Conservation (phyloP, 306 rosid genomes). For the Trifolium subterraneum region DNA sequence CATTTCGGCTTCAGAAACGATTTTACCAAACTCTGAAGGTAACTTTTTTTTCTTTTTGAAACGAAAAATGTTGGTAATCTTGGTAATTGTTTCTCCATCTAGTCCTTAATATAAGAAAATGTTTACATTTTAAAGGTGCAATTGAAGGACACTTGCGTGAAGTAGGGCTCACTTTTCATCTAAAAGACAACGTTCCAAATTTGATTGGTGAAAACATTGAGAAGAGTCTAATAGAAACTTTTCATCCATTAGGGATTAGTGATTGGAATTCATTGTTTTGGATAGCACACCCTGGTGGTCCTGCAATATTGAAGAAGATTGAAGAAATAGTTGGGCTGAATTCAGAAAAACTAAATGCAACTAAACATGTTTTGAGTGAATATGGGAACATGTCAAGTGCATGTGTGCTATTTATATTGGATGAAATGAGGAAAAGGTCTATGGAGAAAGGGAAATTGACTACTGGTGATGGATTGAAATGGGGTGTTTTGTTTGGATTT, state of each 20-base stretch:
- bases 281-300: not conserved
- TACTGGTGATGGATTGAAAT: slow-evolving; percentile 46
- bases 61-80: too few relatives aligned
- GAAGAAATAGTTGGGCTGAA: slow-evolving; percentile 38
- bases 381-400: slow-evolving; percentile 44
- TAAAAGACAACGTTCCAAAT: slow-evolving; percentile 23
- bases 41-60: too few relatives aligned
- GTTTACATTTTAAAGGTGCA: slow-evolving; percentile 1
- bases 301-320: slow-evolving; percentile 41
- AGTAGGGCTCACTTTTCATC: slow-evolving; percentile 44
- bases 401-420: slow-evolving; percentile 33
- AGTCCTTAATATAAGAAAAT: too few relatives aligned
- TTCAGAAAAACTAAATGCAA: slow-evolving; percentile 45
- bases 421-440: slow-evolving; percentile 49
- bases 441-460: slow-evolving; percentile 41
- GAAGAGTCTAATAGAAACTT: not conserved
- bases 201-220: slow-evolving; percentile 23
- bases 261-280: not conserved
- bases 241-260: not conserved
- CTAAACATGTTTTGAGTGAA: slow-evolving; percentile 25
- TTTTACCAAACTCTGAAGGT: not conserved
- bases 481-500: slow-evolving; percentile 39
- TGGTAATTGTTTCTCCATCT: not conserved
- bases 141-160: slow-evolving; percentile 48
- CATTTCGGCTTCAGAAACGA: not conserved